These are phyloP conservation scores for Phytopythium litorale DNA, from an alignment of 352 stramenopile species.

Conservation along the genomic window DNA sequence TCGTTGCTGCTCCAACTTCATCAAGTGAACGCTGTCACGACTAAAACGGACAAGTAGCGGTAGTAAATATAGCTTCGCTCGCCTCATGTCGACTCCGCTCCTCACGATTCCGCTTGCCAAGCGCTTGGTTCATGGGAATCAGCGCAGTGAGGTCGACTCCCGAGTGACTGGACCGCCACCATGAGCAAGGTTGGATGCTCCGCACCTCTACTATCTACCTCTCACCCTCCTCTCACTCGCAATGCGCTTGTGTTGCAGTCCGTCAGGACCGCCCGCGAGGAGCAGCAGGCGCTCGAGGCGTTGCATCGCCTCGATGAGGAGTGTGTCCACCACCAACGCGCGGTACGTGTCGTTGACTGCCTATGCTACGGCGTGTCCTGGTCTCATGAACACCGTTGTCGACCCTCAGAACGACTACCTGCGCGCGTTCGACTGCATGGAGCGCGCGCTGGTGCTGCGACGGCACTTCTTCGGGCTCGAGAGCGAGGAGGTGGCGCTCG, in stretches of 20 bases:
- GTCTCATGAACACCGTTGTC: neutral
- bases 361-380: neutral
- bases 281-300: conserved; percentile 82
- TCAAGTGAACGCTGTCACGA: neutral
- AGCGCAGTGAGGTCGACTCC: neutral
- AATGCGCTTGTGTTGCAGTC: conserved; percentile 10
- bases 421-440: conserved; percentile 91
- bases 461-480: conserved; percentile 92
- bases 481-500: conserved; percentile 76
- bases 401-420: conserved; percentile 85
- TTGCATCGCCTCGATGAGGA: conserved; percentile 90
- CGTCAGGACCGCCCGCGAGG: conserved; percentile 33
- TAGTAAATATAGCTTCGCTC: neutral
- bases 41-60: neutral
- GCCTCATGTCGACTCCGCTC: neutral
- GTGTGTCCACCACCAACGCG: conserved; percentile 84
- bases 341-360: conserved; percentile 19
- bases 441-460: conserved; percentile 87
- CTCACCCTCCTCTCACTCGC: neutral
- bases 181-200: neutral
- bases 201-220: neutral
- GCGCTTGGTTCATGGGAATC: neutral
- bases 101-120: neutral
- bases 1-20: neutral
- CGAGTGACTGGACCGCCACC: neutral